Conservation (phyloP, 2,329 filamentous ascomycete species). For the Colletotrichum orchidophilum region DNA sequence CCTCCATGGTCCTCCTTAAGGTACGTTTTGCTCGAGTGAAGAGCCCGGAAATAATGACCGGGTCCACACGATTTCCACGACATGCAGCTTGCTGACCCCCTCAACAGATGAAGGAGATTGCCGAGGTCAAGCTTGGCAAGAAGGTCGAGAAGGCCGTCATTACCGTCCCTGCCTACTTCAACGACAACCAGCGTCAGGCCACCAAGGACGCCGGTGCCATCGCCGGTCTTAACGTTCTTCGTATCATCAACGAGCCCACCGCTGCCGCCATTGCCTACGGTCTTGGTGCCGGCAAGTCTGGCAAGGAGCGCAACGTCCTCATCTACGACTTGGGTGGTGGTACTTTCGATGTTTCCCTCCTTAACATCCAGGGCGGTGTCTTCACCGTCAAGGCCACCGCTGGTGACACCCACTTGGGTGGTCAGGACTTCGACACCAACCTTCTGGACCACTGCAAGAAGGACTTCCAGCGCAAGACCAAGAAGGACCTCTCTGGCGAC, state of each 20-base stretch:
- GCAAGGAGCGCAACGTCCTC: constrained; percentile 98
- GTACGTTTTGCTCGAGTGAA: constrained; percentile 57
- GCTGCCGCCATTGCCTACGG: constrained; percentile 98
- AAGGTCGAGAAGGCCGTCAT: constrained; percentile 99
- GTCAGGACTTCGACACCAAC: constrained; percentile 96
- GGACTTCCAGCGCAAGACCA: constrained; percentile 87
- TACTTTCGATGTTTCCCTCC: constrained; percentile 99
- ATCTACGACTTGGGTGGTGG: constrained; percentile 99
- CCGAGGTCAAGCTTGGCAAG: constrained; percentile 97
- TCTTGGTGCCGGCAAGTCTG: constrained; percentile 92
- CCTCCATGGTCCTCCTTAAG: constrained; percentile 98
- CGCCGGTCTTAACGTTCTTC: constrained; percentile 95
- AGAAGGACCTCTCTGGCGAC: constrained; percentile 83
- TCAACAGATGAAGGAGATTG: constrained; percentile 96
- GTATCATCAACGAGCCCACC: constrained; percentile 99
- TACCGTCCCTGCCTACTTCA: constrained; percentile 99
- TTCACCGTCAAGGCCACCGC: constrained; percentile 99
- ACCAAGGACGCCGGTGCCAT: constrained; percentile 99
- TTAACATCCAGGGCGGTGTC: constrained; percentile 98
- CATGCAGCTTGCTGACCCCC: constrained; percentile 16
- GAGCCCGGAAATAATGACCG: background rate
- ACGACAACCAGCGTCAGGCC: constrained; percentile 99
- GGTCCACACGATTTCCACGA: background rate
- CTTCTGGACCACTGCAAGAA: constrained; percentile 97
- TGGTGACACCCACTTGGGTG: constrained; percentile 96